Base-by-base conservation (phyloP, 805 yeast species). In the Teunomyces funiuensis region DNA sequence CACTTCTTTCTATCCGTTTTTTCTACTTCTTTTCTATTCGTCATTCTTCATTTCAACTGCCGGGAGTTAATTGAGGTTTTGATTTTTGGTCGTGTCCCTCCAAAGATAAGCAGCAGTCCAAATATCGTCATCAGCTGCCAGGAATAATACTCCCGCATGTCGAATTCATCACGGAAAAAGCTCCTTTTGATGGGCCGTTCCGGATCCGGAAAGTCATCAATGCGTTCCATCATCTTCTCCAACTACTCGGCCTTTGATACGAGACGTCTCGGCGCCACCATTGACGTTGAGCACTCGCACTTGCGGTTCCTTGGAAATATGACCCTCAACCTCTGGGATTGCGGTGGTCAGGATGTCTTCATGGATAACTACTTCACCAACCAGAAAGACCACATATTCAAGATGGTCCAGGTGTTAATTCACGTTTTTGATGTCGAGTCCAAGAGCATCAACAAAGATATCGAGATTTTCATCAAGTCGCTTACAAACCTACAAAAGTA, bases 251-350 rank as follows among this genome's bases (percentile, higher is more conserved):
- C 99, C 0, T 87, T 91, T 58, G 99, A 93, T 59, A 93, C 99
- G 2, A 76, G 98, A 49, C 74, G 98, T 43, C 66, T 93, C 10
- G 98, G 98, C 2, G 98, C 99, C 8, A 93, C 99, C 0, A 90
- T 93, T 43, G 99, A 93, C 58, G 97, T 93, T n/a, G 99, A 93
- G 58, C 97, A 93, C 58, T 88, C 97, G 2, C 96, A 91, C 65
- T 67, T 93, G 42, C 71, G 98, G 38, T 90, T 93, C 55, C 70
- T 93, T 44, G 97, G 97, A 1, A 90, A 91, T 60, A 88, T 93
- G 95, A 89, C 97, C 1, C 71, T 93, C 34, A 91, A 91, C 55
- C 69, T 93, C 16, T 90, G 98, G 98, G 99, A 93, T 63, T 93
- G 99, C 66, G 99, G 98, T 55, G 96, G 96, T 3, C 99, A 93